Conservation (phyloP, 371 early-diverging fungal species). For the Mucor racemosus region DNA sequence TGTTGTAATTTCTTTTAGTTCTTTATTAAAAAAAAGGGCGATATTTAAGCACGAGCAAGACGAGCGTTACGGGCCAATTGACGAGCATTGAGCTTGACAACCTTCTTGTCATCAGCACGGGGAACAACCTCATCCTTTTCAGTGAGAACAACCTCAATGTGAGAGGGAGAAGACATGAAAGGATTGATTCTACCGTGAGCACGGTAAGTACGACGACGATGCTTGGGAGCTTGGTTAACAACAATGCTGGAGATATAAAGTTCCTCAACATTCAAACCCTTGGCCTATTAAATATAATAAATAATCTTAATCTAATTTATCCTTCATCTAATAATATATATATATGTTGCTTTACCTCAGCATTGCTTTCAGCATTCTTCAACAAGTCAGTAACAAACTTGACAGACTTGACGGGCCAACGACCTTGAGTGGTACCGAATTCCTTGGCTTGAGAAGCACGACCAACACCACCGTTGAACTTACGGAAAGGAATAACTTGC, state of each 20-base stretch:
- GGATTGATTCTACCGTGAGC: constrained; percentile 97
- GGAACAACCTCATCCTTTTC: constrained; percentile 84
- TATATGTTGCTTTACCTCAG: constrained; percentile 76
- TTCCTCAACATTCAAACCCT: constrained; percentile 88
- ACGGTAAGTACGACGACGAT: constrained; percentile 97
- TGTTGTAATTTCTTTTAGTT: not conserved
- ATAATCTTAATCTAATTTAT: too few relatives aligned
- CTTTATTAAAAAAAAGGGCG: not conserved
- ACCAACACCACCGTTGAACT: constrained; percentile 98
- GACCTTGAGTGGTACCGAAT: constrained; percentile 93
- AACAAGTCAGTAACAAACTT: constrained; percentile 93
- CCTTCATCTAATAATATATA: too few relatives aligned
- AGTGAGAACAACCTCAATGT: constrained; percentile 92
- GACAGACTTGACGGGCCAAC: constrained; percentile 99
- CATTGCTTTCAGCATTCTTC: constrained; percentile 98
- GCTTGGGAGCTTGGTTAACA: constrained; percentile 99
- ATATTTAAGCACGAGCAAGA: constrained; percentile 34
- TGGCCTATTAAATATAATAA: constrained; percentile 71
- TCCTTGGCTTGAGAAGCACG: constrained; percentile 98
- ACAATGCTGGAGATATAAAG: constrained; percentile 93
- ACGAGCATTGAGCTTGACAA: constrained; percentile 55
- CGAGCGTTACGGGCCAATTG: constrained; percentile 62
- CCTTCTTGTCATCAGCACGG: constrained; percentile 67
- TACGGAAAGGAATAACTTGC: constrained; percentile 98
- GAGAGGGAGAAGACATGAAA: constrained; percentile 97